A percentile compares a stretch with the other conserved stretches of the same genome.
Evolutionary conservation across 2,329 filamentous ascomycete genomes (phyloP).

Genomic region (Penicillium verrucosum): DNA sequence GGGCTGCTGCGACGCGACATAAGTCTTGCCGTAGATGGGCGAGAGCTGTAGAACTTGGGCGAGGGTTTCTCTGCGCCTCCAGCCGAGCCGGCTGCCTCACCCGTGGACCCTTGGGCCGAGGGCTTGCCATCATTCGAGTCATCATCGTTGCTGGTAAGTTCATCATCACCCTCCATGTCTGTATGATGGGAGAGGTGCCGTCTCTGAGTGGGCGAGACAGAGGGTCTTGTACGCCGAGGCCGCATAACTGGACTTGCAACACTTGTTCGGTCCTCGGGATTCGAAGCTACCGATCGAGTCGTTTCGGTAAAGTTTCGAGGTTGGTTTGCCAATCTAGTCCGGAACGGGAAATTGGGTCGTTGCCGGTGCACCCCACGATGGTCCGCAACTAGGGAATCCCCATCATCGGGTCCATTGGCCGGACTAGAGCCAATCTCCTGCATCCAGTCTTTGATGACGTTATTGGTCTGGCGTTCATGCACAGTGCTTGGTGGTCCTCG

Average conservation of each 20-base stretch:
- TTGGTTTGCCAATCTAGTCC: conserved; percentile 24
- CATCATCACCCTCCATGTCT: conserved; percentile 85
- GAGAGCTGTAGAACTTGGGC: conserved; percentile 37
- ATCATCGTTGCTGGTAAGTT: conserved; percentile 76
- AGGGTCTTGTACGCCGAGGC: conserved; percentile 32
- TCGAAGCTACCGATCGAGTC: conserved; percentile 55
- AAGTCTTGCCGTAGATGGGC: conserved; percentile 44
- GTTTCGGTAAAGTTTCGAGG: conserved; percentile 50
- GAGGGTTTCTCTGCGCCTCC: conserved; percentile 27
- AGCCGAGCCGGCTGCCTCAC: conserved; percentile 11
- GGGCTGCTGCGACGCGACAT: conserved; percentile 37
- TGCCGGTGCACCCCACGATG: conserved; percentile 53
- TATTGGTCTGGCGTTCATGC: conserved; percentile 69
- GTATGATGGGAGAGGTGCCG: conserved; percentile 59
- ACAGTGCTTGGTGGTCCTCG: conserved; percentile 56
- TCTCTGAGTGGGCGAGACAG: conserved; percentile 32
- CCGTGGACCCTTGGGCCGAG: conserved; percentile 19
- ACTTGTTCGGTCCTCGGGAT: conserved; percentile 51
- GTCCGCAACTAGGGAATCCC: conserved; percentile 58
- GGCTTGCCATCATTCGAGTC: conserved; percentile 34
- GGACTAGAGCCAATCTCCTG: conserved; percentile 59
- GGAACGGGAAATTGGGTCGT: conserved; percentile 51
- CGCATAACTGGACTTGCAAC: conserved; percentile 34
- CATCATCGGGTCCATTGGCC: conserved; percentile 57
- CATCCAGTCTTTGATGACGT: conserved; percentile 89